Base-by-base conservation (phyloP, 805 yeast genomes). In the Teunomyces gatunensis region DNA sequence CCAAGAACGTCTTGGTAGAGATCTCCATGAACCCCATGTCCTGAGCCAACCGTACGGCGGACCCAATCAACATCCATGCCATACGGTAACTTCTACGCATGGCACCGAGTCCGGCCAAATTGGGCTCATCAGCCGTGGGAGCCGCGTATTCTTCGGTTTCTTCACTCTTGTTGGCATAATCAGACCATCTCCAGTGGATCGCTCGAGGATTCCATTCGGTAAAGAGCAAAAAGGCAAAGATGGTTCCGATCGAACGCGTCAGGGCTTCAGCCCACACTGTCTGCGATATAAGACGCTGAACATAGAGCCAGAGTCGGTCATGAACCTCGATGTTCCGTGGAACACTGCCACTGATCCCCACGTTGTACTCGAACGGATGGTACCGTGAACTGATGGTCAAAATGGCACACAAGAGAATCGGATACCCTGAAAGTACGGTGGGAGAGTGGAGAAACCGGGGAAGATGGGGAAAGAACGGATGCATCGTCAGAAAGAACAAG, bases 181-280 rank as follows among this genome's bases (percentile, higher is more conserved):
- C 96, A 0, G 83, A 68, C 87, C 92, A 81, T 54, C 89, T 70
- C 85, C 90, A 85, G 64, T 90, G 97, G 50, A 90, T 89, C 3
- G 96, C 96, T 46, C 96, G 72, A 3, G 97, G 97, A 56, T 90
- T 89, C 98, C 98, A 91, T 64, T 92, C 97, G 0, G 96, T 87
- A 56, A 89, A 85, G 13, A 91, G 70, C 43, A 91, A 66, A 59
- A 91, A 88, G 0, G 97, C 91, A 50, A 87, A 75, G 5, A 90
- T 84, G 0, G 97, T 89, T 1, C 96, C 97, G 3, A 90, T 79
- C 0, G 94, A 85, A 52, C 96, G 71, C 5, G 94, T 87, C 49
- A 88, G 84, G 0, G 96, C 94, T 60, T 89, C 96, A 1, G 96
- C 96, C 97, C 96, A 90, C 4, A 89, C 90, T 0, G 96, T 84